Percentiles rank a stretch among this genome's conserved stretches.
These are phyloP conservation scores for Rutstroemia sp. DNA, from an alignment of 2,329 filamentous ascomycete species.

Conservation along the genomic window DNA sequence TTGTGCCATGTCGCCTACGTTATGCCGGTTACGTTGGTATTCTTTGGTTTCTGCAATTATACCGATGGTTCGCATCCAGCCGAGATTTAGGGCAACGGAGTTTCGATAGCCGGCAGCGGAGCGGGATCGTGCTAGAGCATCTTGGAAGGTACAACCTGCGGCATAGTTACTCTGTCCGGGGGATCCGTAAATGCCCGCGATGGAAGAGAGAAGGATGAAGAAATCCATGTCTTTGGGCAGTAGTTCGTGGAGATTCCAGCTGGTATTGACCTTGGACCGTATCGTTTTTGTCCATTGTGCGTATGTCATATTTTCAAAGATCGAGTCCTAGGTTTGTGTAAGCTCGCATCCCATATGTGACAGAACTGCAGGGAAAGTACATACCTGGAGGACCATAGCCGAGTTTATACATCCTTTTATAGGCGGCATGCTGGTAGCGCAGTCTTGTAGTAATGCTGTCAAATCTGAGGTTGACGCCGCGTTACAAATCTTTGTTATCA, in stretches of 20 bases:
- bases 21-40: no score
- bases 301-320: neutral
- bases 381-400: conserved; percentile 35
- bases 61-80: neutral
- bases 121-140: conserved; percentile 13
- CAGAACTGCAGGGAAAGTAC: no score
- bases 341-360: neutral
- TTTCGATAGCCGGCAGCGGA: neutral
- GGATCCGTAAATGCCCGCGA: neutral
- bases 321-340: neutral
- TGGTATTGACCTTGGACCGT: conserved; percentile 30
- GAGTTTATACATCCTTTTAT: conserved; percentile 39
- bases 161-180: conserved; percentile 14
- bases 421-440: conserved; percentile 11
- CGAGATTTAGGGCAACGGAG: neutral
- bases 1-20: no score
- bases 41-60: no score
- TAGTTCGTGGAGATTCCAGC: conserved; percentile 28
- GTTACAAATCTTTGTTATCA: conserved; percentile 40
- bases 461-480: conserved; percentile 32
- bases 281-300: conserved; percentile 24
- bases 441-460: neutral
- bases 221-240: conserved; percentile 30
- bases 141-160: conserved; percentile 27
- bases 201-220: conserved; percentile 33